phyloP scores from a whole-genome alignment of 345 rosid species.

The Gossypium thurberi region DNA sequence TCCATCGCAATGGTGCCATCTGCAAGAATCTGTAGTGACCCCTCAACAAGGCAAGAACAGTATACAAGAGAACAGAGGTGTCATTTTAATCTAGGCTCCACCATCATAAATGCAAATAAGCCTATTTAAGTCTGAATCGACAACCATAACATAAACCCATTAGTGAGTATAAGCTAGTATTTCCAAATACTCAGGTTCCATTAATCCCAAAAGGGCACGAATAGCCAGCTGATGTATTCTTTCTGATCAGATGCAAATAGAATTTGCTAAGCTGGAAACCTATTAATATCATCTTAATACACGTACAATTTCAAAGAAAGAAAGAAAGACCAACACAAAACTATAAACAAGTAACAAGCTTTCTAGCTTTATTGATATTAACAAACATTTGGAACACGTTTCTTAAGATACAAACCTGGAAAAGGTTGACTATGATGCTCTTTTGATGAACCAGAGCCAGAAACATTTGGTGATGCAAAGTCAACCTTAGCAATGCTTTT shows the following conservation, averaged over 20 bases:
- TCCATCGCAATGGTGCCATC: background rate
- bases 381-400: background rate
- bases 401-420: constrained; percentile 45
- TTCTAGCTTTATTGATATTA: background rate
- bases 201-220: background rate
- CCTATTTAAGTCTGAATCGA: too few relatives aligned
- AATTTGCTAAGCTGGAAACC: background rate
- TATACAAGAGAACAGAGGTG: too few relatives aligned
- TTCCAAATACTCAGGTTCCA: background rate
- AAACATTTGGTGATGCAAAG: constrained; percentile 32
- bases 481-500: constrained; percentile 23
- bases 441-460: constrained; percentile 40
- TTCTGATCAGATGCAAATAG: background rate
- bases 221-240: background rate
- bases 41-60: background rate
- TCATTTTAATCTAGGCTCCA: too few relatives aligned
- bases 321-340: background rate
- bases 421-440: constrained; percentile 33
- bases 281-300: background rate
- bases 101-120: too few relatives aligned
- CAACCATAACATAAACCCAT: too few relatives aligned
- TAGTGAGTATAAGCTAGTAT: background rate
- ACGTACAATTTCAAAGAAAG: background rate
- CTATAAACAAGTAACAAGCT: background rate
- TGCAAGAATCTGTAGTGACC: background rate